A percentile compares a stretch with the other conserved stretches of the same genome.
Conservation (phyloP, 768 basidiomycete species). For the Podaxis mareebaensis region DNA sequence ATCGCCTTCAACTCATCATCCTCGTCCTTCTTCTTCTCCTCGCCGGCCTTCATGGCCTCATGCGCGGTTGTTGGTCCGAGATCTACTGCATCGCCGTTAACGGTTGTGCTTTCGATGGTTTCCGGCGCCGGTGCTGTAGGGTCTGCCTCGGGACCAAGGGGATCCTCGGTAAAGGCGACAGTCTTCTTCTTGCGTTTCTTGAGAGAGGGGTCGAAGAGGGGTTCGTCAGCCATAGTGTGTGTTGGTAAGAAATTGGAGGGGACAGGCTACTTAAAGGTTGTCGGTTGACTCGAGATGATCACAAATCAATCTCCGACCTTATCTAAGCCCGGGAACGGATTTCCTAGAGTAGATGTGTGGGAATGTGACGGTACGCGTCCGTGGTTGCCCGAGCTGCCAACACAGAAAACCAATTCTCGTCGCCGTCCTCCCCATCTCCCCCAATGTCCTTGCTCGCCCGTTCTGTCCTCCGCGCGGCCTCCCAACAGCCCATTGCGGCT, state of each 20-base stretch:
- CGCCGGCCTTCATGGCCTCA: slow-evolving; percentile 66
- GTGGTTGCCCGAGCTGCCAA: slow-evolving; percentile 42
- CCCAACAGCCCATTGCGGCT: slow-evolving; percentile 36
- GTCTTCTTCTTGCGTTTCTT: slow-evolving; percentile 89
- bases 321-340: slow-evolving; percentile 19
- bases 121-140: slow-evolving; percentile 78
- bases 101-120: slow-evolving; percentile 67
- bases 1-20: slow-evolving; percentile 80
- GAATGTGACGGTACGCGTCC: slow-evolving; percentile 34
- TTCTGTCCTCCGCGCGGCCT: slow-evolving; percentile 41
- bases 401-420: slow-evolving; percentile 16
- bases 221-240: slow-evolving; percentile 34
- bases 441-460: slow-evolving; percentile 46
- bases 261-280: not conserved
- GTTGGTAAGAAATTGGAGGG: not conserved
- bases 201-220: slow-evolving; percentile 79
- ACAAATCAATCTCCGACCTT: slow-evolving; percentile 1
- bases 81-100: slow-evolving; percentile 74
- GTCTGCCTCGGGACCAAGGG: slow-evolving; percentile 78
- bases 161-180: slow-evolving; percentile 84
- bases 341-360: slow-evolving; percentile 30
- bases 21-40: slow-evolving; percentile 49
- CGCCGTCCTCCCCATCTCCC: slow-evolving; percentile 25
- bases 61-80: slow-evolving; percentile 75
- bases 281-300: slow-evolving; percentile 11